Percentiles rank a stretch among this genome's conserved stretches.
These are phyloP conservation scores for Akanthomyces muscarius DNA, from an alignment of 2,329 filamentous ascomycete genomes.

Conservation along the genomic window DNA sequence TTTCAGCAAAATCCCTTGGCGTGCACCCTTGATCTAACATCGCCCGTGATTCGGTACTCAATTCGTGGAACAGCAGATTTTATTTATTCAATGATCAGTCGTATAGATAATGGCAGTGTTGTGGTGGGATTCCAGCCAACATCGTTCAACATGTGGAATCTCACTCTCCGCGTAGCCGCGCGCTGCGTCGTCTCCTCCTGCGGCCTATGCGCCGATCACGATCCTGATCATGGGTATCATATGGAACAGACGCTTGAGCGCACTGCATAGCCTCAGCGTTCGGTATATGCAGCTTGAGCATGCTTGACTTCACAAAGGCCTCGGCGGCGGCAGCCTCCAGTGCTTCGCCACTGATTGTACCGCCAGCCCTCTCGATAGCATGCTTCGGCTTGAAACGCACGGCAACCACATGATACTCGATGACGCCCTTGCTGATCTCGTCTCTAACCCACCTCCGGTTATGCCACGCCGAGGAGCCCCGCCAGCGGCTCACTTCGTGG, in stretches of 20 bases:
- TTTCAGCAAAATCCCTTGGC: no score
- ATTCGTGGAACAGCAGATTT: no score
- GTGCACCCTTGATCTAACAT: no score
- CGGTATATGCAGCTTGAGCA: background rate
- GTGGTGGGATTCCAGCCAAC: no score
- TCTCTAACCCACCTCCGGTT: slow-evolving; percentile 38
- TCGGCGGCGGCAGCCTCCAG: background rate
- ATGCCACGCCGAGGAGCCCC: slow-evolving; percentile 41
- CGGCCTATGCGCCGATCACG: no score
- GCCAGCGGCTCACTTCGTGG: slow-evolving; percentile 37
- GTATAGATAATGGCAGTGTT: no score
- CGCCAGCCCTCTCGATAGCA: slow-evolving; percentile 23
- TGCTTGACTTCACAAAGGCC: background rate
- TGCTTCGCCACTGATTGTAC: background rate
- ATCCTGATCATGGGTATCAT: no score
- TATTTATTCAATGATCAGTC: no score
- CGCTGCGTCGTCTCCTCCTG: no score
- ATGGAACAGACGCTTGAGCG: background rate
- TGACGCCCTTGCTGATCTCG: slow-evolving; percentile 33
- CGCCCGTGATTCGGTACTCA: no score
- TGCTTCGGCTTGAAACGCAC: slow-evolving; percentile 32
- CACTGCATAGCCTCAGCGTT: background rate
- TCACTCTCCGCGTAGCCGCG: no score
- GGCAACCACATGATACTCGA: slow-evolving; percentile 43
- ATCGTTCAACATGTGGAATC: no score